phyloP scores from a whole-genome alignment of 108 stramenopile species.

The Cyclotella choctawhatcheeana region DNA sequence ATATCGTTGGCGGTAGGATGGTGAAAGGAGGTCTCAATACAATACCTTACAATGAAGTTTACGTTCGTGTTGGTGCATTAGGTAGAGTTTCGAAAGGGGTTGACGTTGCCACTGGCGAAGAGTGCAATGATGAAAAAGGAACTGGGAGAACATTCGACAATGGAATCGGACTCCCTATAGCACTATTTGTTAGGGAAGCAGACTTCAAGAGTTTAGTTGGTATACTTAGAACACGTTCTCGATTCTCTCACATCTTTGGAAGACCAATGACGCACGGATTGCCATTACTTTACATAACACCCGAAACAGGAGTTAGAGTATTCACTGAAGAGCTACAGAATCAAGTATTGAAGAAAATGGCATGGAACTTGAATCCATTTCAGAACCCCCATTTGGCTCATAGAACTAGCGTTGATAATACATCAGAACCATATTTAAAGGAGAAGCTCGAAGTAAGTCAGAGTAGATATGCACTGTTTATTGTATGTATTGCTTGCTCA shows the following conservation, averaged over 20 bases:
- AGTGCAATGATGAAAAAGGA: slow-evolving; percentile 41
- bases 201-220: slow-evolving; percentile 78
- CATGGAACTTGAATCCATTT: slow-evolving; percentile 83
- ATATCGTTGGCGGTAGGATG: slow-evolving; percentile 59
- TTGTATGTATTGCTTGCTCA: too few species aligned
- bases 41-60: slow-evolving; percentile 90
- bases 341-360: slow-evolving; percentile 73
- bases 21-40: slow-evolving; percentile 74
- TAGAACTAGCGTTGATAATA: slow-evolving; percentile 74
- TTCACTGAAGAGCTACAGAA: slow-evolving; percentile 75
- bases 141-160: slow-evolving; percentile 69
- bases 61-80: slow-evolving; percentile 66
- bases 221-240: slow-evolving; percentile 76
- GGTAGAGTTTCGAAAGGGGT: slow-evolving; percentile 65
- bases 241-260: slow-evolving; percentile 68
- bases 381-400: slow-evolving; percentile 78
- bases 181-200: slow-evolving; percentile 81
- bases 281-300: slow-evolving; percentile 80
- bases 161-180: slow-evolving; percentile 86
- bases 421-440: slow-evolving; percentile 62
- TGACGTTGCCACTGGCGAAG: slow-evolving; percentile 56
- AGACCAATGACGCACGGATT: slow-evolving; percentile 57
- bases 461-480: too few species aligned
- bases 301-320: slow-evolving; percentile 72
- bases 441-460: slow-evolving; percentile 88